Percentiles rank a stretch among this genome's conserved stretches.
Evolutionary conservation across 2,329 filamentous ascomycete species (phyloP).

Genomic region (Akanthomyces lecanii): DNA sequence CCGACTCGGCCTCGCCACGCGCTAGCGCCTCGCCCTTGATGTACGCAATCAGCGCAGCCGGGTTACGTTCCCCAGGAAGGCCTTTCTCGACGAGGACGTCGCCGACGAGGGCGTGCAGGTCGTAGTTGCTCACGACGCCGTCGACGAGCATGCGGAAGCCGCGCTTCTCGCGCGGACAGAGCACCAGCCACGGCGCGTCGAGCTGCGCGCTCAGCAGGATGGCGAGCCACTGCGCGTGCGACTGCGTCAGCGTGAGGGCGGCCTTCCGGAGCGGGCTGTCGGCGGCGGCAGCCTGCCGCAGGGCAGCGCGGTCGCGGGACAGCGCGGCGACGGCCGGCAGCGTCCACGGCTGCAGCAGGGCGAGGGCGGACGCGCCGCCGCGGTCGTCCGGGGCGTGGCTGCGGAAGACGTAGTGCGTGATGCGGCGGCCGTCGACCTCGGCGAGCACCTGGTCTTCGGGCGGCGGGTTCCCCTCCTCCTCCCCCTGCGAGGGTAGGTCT

Average conservation of each 20-base stretch:
- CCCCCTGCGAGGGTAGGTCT: neutral
- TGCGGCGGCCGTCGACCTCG: constrained; percentile 5
- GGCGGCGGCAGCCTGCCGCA: neutral
- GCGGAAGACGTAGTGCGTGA: constrained; percentile 10
- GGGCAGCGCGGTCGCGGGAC: neutral
- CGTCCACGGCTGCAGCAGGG: constrained; percentile 11
- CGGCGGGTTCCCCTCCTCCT: neutral
- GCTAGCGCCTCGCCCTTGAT: constrained; percentile 2
- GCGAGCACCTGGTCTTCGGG: constrained; percentile 7
- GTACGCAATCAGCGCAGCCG: neutral
- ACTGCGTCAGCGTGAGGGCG: neutral
- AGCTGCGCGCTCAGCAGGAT: constrained; percentile 7
- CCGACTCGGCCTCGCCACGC: neutral
- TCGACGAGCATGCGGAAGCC: constrained; percentile 10
- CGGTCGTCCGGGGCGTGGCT: neutral
- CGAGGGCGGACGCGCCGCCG: constrained; percentile 10
- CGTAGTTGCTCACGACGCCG: constrained; percentile 14
- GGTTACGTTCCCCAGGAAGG: constrained; percentile 2
- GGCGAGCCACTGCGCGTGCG: constrained; percentile 13
- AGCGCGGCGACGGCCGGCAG: constrained; percentile 8
- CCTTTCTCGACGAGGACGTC: constrained; percentile 5
- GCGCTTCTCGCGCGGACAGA: neutral
- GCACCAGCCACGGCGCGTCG: constrained; percentile 1
- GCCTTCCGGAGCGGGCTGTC: neutral
- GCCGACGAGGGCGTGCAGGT: constrained; percentile 13